Evolutionary conservation across 106 monocot genomes (phyloP), one percentile per base, ranked within the genome.

Genomic region (Narthecium ossifragum): DNA sequence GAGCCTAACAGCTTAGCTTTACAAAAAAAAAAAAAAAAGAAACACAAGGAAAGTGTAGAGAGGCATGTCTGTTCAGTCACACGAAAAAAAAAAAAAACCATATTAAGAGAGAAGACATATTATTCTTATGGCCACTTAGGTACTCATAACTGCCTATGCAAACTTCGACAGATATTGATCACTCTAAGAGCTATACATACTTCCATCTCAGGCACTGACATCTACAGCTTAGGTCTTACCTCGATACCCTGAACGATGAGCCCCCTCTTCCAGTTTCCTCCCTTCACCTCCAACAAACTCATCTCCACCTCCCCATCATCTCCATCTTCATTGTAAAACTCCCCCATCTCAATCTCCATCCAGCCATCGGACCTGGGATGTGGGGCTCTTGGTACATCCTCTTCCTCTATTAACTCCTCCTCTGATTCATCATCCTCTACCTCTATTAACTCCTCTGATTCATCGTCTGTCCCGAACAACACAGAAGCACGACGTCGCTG

Each of bases 221-320:
- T 26, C 26, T 61, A 61, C 5, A 1, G 11, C 57, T 66, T 80
- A 14, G 80, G 80, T 62, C 85, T 69, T 1, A 85, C 46, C 36
- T 85, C 80, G 11, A 85, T 73, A 5, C 80, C 85, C 28, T 70
- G 76, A 14, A 85, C 58, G 36, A 73, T 62, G 27, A 85, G 80
- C 17, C 85, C 85, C 12, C 34, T 55, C 68, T 80, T 85, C 65
- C 65, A 59, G 24, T 66, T 24, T 52, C 59, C 45, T n/a, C 60
- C 57, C 26, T 60, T 67, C 5, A 52, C 21, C 55, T 77, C 63
- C 73, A 37, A 38, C 32, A 83, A 70, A 5, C 39, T 29, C 56
- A 83, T 69, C 10, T 26, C 34, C n/a, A 74, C 78, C n/a, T 78
- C 70, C 1, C 70, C 83, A 31, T 70, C 74, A 20, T 78, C 74